phyloP scores from a whole-genome alignment of 1,139 yeast genomes.

The Suhomyces guaymorum region DNA sequence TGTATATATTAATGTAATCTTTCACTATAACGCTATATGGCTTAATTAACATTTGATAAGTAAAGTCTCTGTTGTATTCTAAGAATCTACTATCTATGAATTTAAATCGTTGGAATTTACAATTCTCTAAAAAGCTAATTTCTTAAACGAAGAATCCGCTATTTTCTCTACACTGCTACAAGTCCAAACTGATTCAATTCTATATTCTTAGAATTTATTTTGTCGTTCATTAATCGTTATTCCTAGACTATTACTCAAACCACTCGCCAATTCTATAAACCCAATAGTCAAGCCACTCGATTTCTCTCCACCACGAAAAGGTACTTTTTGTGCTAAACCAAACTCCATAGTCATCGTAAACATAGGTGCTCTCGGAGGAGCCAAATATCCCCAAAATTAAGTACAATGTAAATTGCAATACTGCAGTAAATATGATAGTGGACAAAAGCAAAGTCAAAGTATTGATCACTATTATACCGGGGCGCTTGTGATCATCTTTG shows the following conservation, averaged over 20 bases:
- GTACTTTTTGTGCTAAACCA: slow-evolving; percentile 15
- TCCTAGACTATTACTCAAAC: slow-evolving; percentile 7
- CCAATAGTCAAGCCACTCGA: slow-evolving; percentile 34
- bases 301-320: slow-evolving; percentile 38
- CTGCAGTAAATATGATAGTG: slow-evolving; percentile 23
- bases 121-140: no score
- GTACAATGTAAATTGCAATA: slow-evolving; percentile 19
- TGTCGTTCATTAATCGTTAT: not conserved
- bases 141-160: no score
- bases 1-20: slow-evolving; percentile 18
- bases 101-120: no score
- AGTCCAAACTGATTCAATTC: no score
- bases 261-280: slow-evolving; percentile 28
- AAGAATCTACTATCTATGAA: no score
- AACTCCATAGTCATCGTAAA: slow-evolving; percentile 26
- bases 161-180: no score
- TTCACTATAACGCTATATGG: slow-evolving; percentile 12
- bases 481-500: slow-evolving; percentile 25
- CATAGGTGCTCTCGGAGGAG: slow-evolving; percentile 15
- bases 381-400: slow-evolving; percentile 14
- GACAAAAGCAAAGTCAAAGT: slow-evolving; percentile 25
- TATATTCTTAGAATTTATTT: not conserved
- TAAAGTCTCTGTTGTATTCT: no score
- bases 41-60: no score
- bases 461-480: slow-evolving; percentile 25